phyloP scores from a whole-genome alignment of 768 basidiomycete species.

The Boletus sensibilis region DNA sequence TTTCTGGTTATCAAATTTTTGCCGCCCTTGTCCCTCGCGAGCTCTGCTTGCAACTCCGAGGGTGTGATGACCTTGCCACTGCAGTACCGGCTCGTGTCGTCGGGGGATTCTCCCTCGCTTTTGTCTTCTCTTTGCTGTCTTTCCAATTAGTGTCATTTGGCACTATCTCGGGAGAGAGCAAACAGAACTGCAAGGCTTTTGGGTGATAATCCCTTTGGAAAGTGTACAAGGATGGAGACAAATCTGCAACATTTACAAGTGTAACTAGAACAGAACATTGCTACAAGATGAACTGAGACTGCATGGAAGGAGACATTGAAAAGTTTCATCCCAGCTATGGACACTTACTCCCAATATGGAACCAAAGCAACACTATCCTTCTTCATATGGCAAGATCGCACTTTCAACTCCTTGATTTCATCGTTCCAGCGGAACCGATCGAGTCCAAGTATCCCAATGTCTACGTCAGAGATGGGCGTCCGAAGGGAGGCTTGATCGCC shows the following conservation, averaged over 20 bases:
- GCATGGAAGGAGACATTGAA: too few species aligned
- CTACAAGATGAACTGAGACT: too few species aligned
- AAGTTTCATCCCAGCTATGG: too few species aligned
- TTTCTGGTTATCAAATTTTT: conserved; percentile 52
- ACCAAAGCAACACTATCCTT: conserved; percentile 24
- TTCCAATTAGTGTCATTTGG: neutral
- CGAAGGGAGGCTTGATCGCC: conserved; percentile 14
- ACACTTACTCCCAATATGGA: neutral
- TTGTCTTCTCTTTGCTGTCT: conserved; percentile 21
- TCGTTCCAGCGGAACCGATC: conserved; percentile 25
- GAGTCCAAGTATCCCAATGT: conserved; percentile 28
- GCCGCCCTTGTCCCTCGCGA: conserved; percentile 22
- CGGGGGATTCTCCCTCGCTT: conserved; percentile 47
- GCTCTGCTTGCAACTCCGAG: conserved; percentile 45
- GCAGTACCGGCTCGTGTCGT: conserved; percentile 56
- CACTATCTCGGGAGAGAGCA: too few species aligned
- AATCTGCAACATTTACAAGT: too few species aligned
- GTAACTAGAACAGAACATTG: too few species aligned
- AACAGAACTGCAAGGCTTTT: conserved; percentile 2
- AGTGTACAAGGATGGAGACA: too few species aligned
- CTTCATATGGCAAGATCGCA: conserved; percentile 14
- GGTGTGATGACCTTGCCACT: conserved; percentile 41
- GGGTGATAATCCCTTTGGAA: too few species aligned
- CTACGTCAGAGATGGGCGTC: conserved; percentile 18
- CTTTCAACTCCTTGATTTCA: conserved; percentile 11